Percentiles rank a stretch among this genome's conserved stretches.
Conservation (phyloP, 768 basidiomycete genomes). For the Tylopilus sp. region DNA sequence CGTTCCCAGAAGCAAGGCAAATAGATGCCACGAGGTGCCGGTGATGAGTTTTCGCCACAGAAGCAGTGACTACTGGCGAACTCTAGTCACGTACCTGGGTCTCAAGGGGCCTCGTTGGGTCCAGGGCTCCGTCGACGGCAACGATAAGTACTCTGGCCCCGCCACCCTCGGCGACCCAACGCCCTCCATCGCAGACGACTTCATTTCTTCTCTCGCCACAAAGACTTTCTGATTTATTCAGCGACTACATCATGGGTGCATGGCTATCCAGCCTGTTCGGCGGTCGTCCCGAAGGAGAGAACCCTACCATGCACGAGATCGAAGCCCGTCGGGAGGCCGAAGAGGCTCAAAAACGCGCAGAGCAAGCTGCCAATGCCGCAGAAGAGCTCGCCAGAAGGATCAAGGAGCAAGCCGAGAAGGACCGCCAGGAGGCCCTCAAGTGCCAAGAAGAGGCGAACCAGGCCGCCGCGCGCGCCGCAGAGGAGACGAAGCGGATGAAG, state of each 20-base stretch:
- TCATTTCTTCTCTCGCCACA: background rate
- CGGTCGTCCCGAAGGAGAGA: conserved; percentile 1
- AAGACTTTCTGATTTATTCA: too few species aligned
- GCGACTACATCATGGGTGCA: conserved; percentile 9
- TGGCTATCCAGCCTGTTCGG: conserved; percentile 6
- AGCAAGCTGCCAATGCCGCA: conserved; percentile 4
- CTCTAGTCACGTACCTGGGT: too few species aligned
- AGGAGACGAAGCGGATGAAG: conserved; percentile 9
- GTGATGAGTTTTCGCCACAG: background rate
- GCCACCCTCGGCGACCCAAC: too few species aligned
- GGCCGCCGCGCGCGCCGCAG: background rate
- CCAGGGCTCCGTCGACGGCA: too few species aligned
- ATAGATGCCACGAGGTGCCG: background rate
- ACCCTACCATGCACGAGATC: conserved; percentile 13
- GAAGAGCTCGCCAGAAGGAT: background rate
- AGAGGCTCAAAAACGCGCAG: background rate
- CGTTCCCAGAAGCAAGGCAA: background rate
- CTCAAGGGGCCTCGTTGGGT: too few species aligned
- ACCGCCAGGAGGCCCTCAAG: conserved; percentile 2
- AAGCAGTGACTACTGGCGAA: too few species aligned
- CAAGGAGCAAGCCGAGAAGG: conserved; percentile 6
- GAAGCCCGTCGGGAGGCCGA: conserved; percentile 14
- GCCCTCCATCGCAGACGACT: too few species aligned
- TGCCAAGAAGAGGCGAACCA: conserved; percentile 13
- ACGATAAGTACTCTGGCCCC: too few species aligned